phyloP scores from a whole-genome alignment of 139 green algal species.

The Pleodorina starrii region DNA sequence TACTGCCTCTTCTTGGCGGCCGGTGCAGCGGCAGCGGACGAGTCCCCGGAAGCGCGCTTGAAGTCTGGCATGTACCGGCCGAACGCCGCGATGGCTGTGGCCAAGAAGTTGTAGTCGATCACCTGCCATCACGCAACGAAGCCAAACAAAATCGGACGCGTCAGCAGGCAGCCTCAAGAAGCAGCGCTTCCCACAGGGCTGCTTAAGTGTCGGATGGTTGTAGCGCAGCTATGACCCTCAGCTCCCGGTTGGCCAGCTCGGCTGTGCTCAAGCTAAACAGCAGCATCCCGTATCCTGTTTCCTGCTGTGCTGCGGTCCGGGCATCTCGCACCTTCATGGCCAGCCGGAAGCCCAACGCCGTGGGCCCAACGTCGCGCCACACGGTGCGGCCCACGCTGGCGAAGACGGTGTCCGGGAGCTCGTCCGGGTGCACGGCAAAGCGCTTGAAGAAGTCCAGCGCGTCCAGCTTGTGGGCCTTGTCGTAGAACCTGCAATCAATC shows the following conservation, averaged over 20 bases:
- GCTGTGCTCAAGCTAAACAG: no score
- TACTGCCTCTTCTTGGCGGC: constrained; percentile 37
- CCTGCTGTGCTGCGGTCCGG: no score
- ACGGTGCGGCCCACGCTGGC: constrained; percentile 83
- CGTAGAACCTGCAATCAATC: constrained; percentile 85
- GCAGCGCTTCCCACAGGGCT: no score
- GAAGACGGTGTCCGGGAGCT: constrained; percentile 90
- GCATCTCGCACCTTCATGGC: constrained; percentile 89
- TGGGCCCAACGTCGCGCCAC: constrained; percentile 89
- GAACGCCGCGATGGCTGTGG: constrained; percentile 70
- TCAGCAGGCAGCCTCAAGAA: no score
- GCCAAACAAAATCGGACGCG: no score
- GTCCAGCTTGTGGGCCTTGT: constrained; percentile 88
- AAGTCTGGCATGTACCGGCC: constrained; percentile 87
- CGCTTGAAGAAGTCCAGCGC: constrained; percentile 95
- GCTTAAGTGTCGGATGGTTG: no score
- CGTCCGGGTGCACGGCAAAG: constrained; percentile 86
- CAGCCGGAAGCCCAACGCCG: constrained; percentile 88
- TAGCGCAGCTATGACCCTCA: no score
- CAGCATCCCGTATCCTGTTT: no score
- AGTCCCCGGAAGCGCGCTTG: constrained; percentile 45
- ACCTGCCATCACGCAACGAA: no score
- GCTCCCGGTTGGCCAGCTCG: no score
- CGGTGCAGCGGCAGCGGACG: neutral
- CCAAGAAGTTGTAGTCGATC: constrained; percentile 92